Conservation (phyloP, 345 rosid species). For the Laguncularia racemosa region DNA sequence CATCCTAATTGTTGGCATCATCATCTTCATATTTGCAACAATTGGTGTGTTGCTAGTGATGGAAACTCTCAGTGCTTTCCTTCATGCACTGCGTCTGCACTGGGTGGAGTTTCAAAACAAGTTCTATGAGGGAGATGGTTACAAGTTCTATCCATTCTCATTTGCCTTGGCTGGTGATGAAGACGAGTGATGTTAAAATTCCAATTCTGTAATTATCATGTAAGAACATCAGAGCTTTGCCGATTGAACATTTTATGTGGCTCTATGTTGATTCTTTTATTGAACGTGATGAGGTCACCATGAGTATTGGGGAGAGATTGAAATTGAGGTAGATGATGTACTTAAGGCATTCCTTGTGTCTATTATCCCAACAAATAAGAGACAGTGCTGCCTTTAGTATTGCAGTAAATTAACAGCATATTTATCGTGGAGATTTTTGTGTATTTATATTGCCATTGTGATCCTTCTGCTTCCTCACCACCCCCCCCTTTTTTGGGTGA, state of each 20-base stretch:
- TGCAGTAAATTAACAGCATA: too few relatives aligned
- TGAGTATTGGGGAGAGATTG: not conserved
- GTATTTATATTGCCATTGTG: too few relatives aligned
- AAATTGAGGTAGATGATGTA: too few relatives aligned
- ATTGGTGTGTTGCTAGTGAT: slow-evolving; percentile 90
- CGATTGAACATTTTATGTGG: not conserved
- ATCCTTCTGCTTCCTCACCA: too few relatives aligned
- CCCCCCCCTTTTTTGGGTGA: too few relatives aligned
- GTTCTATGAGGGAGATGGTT: slow-evolving; percentile 96
- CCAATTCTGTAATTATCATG: not conserved
- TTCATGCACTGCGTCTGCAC: slow-evolving; percentile 93
- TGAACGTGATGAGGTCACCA: slow-evolving; percentile 9
- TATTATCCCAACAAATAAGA: slow-evolving; percentile 2
- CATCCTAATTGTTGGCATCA: slow-evolving; percentile 55
- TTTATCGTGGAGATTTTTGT: too few relatives aligned
- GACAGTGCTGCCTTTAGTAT: too few relatives aligned
- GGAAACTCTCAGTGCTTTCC: slow-evolving; percentile 97
- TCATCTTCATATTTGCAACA: slow-evolving; percentile 72
- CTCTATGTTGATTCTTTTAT: slow-evolving; percentile 24
- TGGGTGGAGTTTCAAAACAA: slow-evolving; percentile 98
- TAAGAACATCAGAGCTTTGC: too few relatives aligned
- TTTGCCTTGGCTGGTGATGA: slow-evolving; percentile 42
- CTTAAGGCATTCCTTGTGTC: not conserved
- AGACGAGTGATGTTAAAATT: slow-evolving; percentile 33
- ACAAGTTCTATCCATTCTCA: slow-evolving; percentile 77